Percentiles rank a stretch among this genome's conserved stretches.
Conservation (phyloP, 305 asterid genomes). For the Coffea humblotiana region DNA sequence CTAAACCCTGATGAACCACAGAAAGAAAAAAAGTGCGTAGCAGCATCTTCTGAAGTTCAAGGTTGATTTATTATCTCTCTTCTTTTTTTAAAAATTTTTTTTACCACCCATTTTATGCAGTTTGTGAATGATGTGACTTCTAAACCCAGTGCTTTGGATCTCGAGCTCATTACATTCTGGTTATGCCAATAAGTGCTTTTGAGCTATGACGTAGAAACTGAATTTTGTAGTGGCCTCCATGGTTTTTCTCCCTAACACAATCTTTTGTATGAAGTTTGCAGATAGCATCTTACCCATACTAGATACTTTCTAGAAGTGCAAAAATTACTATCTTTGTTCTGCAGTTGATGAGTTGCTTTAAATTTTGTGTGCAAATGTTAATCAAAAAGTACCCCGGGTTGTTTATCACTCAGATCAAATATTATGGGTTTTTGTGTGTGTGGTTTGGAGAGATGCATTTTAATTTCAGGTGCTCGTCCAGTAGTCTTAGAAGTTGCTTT, state of each 20-base stretch:
- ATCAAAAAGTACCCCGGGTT: not conserved
- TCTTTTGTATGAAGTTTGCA: not conserved
- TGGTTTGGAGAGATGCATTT: not conserved
- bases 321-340: not conserved
- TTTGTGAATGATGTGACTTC: not conserved
- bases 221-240: not conserved
- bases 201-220: not conserved
- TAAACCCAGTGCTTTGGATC: not conserved
- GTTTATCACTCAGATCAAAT: not conserved
- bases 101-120: not conserved
- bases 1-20: constrained; percentile 36
- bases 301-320: not conserved
- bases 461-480: not conserved
- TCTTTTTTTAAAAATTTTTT: not conserved
- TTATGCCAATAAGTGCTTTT: not conserved
- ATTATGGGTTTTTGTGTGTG: not conserved
- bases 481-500: not conserved
- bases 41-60: constrained; percentile 33
- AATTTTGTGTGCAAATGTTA: not conserved
- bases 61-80: constrained; percentile 38
- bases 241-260: not conserved
- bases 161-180: not conserved
- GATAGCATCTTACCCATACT: not conserved
- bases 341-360: not conserved
- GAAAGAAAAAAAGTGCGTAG: constrained; percentile 25